Percentiles rank a stretch among this genome's conserved stretches.
phyloP scores from a whole-genome alignment of 2,329 filamentous ascomycete genomes.

The Colletotrichum gigasporum region DNA sequence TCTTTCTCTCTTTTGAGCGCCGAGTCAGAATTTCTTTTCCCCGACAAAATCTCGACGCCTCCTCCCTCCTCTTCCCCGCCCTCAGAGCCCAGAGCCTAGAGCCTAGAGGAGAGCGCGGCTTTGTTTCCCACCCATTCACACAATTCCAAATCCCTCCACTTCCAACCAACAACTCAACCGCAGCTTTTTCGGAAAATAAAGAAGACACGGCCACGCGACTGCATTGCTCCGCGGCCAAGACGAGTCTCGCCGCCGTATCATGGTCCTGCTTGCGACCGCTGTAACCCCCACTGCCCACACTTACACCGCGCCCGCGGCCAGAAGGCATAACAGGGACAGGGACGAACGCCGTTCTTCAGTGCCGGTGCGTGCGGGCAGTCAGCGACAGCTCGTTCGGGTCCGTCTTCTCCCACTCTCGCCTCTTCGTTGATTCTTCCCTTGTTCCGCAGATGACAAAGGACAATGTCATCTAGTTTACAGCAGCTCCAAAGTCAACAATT shows the following conservation, averaged over 20 bases:
- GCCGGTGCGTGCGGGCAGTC: conserved; percentile 27
- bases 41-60: conserved; percentile 22
- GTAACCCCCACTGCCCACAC: conserved; percentile 21
- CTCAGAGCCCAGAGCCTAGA: not conserved
- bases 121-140: not conserved
- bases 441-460: conserved; percentile 36
- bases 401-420: conserved; percentile 21
- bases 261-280: conserved; percentile 13
- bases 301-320: conserved; percentile 25
- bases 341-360: conserved; percentile 24
- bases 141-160: not conserved
- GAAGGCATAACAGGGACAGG: conserved; percentile 28
- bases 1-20: conserved; percentile 2
- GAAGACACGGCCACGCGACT: conserved; percentile 12
- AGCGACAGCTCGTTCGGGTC: conserved; percentile 12
- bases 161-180: not conserved
- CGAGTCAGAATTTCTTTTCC: conserved; percentile 21
- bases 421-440: conserved; percentile 39
- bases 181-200: not conserved
- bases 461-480: conserved; percentile 51
- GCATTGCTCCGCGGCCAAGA: not conserved
- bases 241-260: conserved; percentile 1
- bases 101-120: not conserved
- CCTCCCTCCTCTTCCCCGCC: not conserved
- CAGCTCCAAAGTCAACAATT: conserved; percentile 44